A percentile compares a stretch with the other conserved stretches of the same genome.
Conservation (phyloP, 2,329 filamentous ascomycete species). For the Parastagonospora nodorum region DNA sequence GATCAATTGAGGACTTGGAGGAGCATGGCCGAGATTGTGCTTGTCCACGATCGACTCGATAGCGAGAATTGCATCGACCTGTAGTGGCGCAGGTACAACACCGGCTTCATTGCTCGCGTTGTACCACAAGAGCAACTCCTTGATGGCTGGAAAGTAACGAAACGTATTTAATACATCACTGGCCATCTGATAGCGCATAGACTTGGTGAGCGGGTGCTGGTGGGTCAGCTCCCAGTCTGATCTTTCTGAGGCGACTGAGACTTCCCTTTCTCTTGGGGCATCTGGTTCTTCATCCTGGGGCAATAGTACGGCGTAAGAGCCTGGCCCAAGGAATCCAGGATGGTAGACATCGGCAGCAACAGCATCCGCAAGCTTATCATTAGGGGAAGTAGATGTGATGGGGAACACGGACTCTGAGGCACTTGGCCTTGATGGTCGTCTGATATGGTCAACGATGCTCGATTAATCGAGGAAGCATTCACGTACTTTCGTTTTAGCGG, state of each 20-base stretch:
- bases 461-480: neutral
- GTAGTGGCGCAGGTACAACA: constrained; percentile 43
- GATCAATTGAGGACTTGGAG: constrained; percentile 32
- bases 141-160: constrained; percentile 32
- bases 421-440: constrained; percentile 23
- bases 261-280: constrained; percentile 19
- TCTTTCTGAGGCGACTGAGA: constrained; percentile 31
- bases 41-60: constrained; percentile 38
- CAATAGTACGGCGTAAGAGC: constrained; percentile 37
- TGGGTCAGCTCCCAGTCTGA: constrained; percentile 35
- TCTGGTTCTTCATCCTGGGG: constrained; percentile 31
- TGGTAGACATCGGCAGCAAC: constrained; percentile 38
- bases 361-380: constrained; percentile 38
- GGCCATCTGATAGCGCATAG: constrained; percentile 37
- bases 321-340: constrained; percentile 41
- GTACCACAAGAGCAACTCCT: constrained; percentile 30
- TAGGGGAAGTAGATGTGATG: constrained; percentile 15
- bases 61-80: constrained; percentile 40
- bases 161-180: constrained; percentile 32
- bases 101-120: constrained; percentile 37
- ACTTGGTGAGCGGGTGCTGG: constrained; percentile 37
- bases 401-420: constrained; percentile 12
- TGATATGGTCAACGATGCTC: constrained; percentile 5
- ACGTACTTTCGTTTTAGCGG: constrained; percentile 36
- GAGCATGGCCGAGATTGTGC: constrained; percentile 29